Conservation (phyloP, 495 filamentous ascomycete species). For the Parathielavia appendiculata region DNA sequence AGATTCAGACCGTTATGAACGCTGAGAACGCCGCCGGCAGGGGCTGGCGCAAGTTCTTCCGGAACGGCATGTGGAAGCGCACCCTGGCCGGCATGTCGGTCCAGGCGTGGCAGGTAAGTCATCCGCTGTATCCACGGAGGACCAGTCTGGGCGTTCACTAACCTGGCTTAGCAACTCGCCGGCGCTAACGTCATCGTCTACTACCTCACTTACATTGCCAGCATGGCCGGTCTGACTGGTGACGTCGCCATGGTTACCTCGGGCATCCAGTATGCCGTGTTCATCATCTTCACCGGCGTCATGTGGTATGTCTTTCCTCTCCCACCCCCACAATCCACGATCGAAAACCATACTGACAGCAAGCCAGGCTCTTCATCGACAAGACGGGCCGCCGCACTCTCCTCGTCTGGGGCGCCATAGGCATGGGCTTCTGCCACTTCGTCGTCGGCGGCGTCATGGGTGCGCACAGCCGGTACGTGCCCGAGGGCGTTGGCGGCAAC, state of each 20-base stretch:
- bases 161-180: conserved; percentile 56
- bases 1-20: conserved; percentile 56
- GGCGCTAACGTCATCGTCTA: conserved; percentile 68
- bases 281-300: conserved; percentile 63
- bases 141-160: conserved; percentile 26
- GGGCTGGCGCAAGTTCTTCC: conserved; percentile 56
- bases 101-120: conserved; percentile 46
- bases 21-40: conserved; percentile 50
- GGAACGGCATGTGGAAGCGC: conserved; percentile 65
- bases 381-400: conserved; percentile 66
- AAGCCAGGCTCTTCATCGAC: conserved; percentile 60
- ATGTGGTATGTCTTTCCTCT: conserved; percentile 38
- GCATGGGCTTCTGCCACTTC: conserved; percentile 67
- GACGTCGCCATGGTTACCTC: conserved; percentile 64
- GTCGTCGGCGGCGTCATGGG: conserved; percentile 56
- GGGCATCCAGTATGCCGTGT: conserved; percentile 69
- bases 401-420: conserved; percentile 62
- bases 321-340: background rate
- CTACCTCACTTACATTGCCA: conserved; percentile 67
- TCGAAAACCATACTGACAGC: background rate
- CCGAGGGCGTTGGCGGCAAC: conserved; percentile 59
- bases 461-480: conserved; percentile 40
- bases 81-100: conserved; percentile 65
- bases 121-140: too few species aligned
- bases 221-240: conserved; percentile 60